phyloP scores from a whole-genome alignment of 2,329 filamentous ascomycete species.

The Phyllosticta citriasiana region DNA sequence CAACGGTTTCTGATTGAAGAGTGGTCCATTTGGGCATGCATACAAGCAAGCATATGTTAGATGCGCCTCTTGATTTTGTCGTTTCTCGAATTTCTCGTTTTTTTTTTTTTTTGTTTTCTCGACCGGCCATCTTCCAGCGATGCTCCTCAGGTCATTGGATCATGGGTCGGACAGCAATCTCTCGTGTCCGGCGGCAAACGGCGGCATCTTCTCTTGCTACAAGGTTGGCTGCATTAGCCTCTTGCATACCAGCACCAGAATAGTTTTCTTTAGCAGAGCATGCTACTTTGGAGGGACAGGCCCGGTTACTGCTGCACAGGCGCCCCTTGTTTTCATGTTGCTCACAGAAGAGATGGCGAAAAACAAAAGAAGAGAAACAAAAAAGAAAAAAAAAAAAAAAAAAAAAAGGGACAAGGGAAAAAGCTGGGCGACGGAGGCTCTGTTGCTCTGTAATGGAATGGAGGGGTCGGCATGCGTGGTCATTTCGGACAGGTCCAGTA shows the following conservation, averaged over 20 bases:
- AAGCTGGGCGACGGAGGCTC: background rate
- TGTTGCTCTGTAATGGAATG: background rate
- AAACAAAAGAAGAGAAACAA: too few relatives aligned
- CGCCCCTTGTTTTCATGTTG: background rate
- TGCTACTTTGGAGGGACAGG: background rate
- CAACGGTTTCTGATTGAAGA: background rate
- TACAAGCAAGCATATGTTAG: background rate
- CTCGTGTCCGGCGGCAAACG: background rate
- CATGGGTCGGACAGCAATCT: slow-evolving; percentile 1
- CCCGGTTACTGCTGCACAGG: background rate
- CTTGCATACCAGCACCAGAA: slow-evolving; percentile 8
- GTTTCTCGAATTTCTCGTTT: background rate
- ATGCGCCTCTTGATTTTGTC: slow-evolving; percentile 5
- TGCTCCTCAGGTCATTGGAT: slow-evolving; percentile 5
- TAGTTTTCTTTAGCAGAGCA: slow-evolving; percentile 8
- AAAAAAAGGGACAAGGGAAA: background rate
- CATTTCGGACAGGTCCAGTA: background rate
- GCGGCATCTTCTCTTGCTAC: background rate
- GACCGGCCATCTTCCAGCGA: slow-evolving; percentile 6
- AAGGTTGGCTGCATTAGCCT: slow-evolving; percentile 4
- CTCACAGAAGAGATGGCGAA: background rate
- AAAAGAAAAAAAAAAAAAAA: background rate
- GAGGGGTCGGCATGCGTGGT: background rate
- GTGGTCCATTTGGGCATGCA: background rate
- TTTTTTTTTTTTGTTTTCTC: slow-evolving; percentile 1